These are phyloP conservation scores for Talaromyces rugulosus DNA, from an alignment of 2,329 filamentous ascomycete genomes.

Conservation along the genomic window DNA sequence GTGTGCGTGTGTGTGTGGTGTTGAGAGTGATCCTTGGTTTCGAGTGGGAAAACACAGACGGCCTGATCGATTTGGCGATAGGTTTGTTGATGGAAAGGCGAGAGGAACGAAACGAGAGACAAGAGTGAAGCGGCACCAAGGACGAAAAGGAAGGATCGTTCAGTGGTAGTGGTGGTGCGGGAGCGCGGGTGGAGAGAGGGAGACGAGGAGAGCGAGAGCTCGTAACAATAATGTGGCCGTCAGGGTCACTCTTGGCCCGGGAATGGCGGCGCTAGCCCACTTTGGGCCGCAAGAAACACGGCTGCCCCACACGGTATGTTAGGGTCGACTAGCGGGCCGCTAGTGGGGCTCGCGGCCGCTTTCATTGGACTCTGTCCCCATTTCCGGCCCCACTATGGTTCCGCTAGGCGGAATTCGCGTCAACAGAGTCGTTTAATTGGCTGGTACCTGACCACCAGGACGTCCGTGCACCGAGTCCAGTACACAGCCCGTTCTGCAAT, in stretches of 20 bases:
- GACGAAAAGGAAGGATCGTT: background rate
- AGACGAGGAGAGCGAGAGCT: background rate
- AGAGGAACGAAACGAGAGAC: background rate
- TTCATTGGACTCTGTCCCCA: background rate
- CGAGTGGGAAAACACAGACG: background rate
- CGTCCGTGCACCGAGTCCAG: background rate
- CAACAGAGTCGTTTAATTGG: slow-evolving; percentile 2
- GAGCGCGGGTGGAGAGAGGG: background rate
- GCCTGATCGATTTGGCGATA: background rate
- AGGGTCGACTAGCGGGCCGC: slow-evolving; percentile 10
- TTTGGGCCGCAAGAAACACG: slow-evolving; percentile 10
- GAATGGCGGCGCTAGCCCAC: slow-evolving; percentile 6
- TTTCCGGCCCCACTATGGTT: background rate
- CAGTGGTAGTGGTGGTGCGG: background rate
- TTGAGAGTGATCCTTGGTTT: background rate
- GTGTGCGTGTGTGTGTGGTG: background rate
- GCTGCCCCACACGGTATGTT: slow-evolving; percentile 5
- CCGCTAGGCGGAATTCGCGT: background rate
- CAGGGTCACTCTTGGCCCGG: background rate
- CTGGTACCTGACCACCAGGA: slow-evolving; percentile 4
- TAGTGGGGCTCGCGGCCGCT: background rate
- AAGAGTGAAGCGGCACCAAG: background rate
- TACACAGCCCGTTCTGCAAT: background rate
- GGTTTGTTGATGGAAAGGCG: background rate
- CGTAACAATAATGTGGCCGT: slow-evolving; percentile 2